phyloP scores from a whole-genome alignment of 164 flowering plant genomes.

The Santalum album region DNA sequence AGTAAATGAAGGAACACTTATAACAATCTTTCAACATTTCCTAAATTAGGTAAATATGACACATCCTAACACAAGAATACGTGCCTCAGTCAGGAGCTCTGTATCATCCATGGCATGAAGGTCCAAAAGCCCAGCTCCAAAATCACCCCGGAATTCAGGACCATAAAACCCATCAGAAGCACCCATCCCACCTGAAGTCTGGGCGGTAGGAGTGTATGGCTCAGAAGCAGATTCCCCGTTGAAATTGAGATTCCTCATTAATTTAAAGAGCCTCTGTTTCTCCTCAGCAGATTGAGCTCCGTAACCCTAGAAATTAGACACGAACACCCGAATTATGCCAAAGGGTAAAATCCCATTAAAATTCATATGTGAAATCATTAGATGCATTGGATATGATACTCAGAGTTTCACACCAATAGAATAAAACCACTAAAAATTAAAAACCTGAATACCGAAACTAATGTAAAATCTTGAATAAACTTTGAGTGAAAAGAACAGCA shows the following conservation, averaged over 20 bases:
- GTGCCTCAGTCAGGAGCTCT: constrained; percentile 89
- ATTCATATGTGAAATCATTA: too few relatives aligned
- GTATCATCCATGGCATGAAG: constrained; percentile 99
- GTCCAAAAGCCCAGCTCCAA: constrained; percentile 98
- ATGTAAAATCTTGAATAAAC: too few relatives aligned
- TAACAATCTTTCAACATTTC: too few relatives aligned
- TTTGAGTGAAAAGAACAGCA: too few relatives aligned
- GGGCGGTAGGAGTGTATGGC: constrained; percentile 65
- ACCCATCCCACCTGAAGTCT: constrained; percentile 41
- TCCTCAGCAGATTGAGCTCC: constrained; percentile 97
- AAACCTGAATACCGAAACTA: too few relatives aligned
- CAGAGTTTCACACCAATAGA: too few relatives aligned
- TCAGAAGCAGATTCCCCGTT: constrained; percentile 82
- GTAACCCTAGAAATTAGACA: constrained; percentile 61
- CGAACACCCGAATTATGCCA: too few relatives aligned
- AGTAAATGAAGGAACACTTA: too few relatives aligned
- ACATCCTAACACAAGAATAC: constrained; percentile 1
- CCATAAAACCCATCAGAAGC: constrained; percentile 64
- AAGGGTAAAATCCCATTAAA: too few relatives aligned
- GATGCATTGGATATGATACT: too few relatives aligned
- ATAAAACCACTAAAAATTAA: too few relatives aligned
- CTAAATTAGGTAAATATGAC: too few relatives aligned
- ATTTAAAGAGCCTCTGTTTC: constrained; percentile 83
- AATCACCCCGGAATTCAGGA: constrained; percentile 84
- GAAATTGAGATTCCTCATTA: constrained; percentile 86